Conservation (phyloP, 2,329 filamentous ascomycete genomes). For the Pestalotiopsis sp. region DNA sequence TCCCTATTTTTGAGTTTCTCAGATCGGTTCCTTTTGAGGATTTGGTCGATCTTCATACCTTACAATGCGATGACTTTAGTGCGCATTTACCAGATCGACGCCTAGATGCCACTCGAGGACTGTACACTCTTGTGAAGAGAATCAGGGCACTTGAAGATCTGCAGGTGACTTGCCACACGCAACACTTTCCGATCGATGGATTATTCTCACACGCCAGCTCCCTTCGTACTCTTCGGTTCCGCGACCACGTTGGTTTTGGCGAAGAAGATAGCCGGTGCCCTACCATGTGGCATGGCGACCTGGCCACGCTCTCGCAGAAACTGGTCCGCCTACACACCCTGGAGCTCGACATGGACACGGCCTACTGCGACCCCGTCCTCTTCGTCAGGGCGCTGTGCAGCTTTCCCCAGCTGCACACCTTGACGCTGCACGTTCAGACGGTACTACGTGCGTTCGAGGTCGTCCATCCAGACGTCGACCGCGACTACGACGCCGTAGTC, state of each 20-base stretch:
- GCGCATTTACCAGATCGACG: constrained; percentile 40
- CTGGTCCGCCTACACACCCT: constrained; percentile 40
- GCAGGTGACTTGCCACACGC: constrained; percentile 43
- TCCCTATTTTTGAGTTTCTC: constrained; percentile 48
- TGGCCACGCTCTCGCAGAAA: constrained; percentile 34
- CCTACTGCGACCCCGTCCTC: constrained; percentile 32
- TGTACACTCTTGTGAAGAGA: constrained; percentile 42
- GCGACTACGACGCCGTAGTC: constrained; percentile 39
- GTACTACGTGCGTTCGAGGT: constrained; percentile 36
- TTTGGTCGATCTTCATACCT: constrained; percentile 37
- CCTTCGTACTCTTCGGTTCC: constrained; percentile 41
- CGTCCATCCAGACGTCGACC: constrained; percentile 31
- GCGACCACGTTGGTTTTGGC: constrained; percentile 48
- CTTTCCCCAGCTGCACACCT: constrained; percentile 41
- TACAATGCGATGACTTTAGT: constrained; percentile 49
- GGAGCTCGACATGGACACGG: constrained; percentile 51
- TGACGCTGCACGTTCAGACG: constrained; percentile 50
- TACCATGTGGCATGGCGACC: constrained; percentile 37
- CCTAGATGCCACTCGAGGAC: constrained; percentile 39
- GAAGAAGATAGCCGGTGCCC: constrained; percentile 45
- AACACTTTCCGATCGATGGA: constrained; percentile 41
- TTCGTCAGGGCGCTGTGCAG: constrained; percentile 42
- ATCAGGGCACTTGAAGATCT: constrained; percentile 40
- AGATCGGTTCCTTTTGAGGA: constrained; percentile 39
- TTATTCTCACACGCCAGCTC: constrained; percentile 40